Evolutionary conservation across 2,329 filamentous ascomycete species (phyloP), one percentile per base, ranked within the genome.

Genomic region (Exophiala oligosperma): DNA sequence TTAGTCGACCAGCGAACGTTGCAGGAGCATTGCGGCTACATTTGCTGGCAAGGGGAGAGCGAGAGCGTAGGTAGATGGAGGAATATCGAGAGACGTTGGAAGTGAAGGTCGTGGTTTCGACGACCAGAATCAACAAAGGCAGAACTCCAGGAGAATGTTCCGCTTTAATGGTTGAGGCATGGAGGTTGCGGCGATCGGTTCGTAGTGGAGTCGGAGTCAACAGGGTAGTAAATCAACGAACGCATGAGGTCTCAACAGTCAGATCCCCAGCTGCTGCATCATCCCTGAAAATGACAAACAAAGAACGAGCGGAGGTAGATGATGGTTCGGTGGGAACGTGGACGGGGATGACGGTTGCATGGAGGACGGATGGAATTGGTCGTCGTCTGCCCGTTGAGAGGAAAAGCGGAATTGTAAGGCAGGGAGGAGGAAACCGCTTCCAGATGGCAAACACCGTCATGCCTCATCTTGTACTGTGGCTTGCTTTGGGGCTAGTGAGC

Each of bases 11-110:
- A 37, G 44, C 48, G 44, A 38, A 40, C 17, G 54, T 40, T 38
- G 50, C 37, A 52, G 48, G 52, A 60, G 48, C 60, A 62, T 62
- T 24, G 60, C 54, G 60, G 57, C 46, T 49, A 54, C 26, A 23
- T 26, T n/a, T 17, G 32, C 35, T 32, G 29, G 49, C 28, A 56
- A 49, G 28, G 17, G 49, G 41, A 48, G 17, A 26, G 3, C 21
- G 7, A 47, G 28, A 24, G 37, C 37, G 9, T 24, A 50, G 28
- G 9, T 24, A 50, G 28, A 35, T 12, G 28, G 24, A n/a, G 14
- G 12, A 21, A 29, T 11, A 9, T 40, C 40, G 28, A 47, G 44
- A 24, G 28, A 28, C 11, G 35, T 24, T 23, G 49, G n/a, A 29
- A 12, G 49, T 38, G 49, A 23, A 28, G 29, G 32, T 2, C 14